Percentiles rank a stretch among this genome's conserved stretches.
These are phyloP conservation scores for Dictyostelium brefeldianum DNA, from an alignment of 78 protist genomes.

Conservation along the genomic window DNA sequence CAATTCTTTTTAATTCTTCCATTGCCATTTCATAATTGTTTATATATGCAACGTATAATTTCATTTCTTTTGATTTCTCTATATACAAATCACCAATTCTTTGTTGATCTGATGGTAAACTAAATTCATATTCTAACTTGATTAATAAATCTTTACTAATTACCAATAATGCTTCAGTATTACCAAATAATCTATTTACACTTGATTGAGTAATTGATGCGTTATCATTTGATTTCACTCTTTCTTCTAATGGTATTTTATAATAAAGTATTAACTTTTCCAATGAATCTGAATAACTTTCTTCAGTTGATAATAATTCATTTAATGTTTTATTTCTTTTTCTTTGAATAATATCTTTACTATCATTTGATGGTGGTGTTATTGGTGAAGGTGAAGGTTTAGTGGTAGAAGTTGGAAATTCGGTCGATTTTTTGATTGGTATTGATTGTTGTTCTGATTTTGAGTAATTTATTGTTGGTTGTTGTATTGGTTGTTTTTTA, in stretches of 20 bases:
- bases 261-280: constrained; percentile 51
- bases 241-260: constrained; percentile 39
- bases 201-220: not conserved
- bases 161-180: constrained; percentile 46
- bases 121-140: constrained; percentile 22
- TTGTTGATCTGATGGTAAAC: constrained; percentile 9
- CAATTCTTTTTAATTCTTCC: constrained; percentile 32
- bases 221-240: not conserved
- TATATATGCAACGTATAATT: constrained; percentile 35
- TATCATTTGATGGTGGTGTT: not conserved
- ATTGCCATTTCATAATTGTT: constrained; percentile 62
- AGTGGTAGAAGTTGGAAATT: not conserved
- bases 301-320: constrained; percentile 69
- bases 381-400: no score
- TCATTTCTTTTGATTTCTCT: constrained; percentile 67
- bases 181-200: constrained; percentile 17
- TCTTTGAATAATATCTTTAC: not conserved
- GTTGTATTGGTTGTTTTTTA: not conserved
- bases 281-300: constrained; percentile 53
- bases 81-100: constrained; percentile 60
- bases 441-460: not conserved
- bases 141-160: constrained; percentile 61
- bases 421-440: not conserved
- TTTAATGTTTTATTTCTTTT: constrained; percentile 32
- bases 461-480: not conserved